A percentile compares a stretch with the other conserved stretches of the same genome.
These are phyloP conservation scores for Turnera subulata DNA, from an alignment of 345 rosid genomes.

Conservation along the genomic window DNA sequence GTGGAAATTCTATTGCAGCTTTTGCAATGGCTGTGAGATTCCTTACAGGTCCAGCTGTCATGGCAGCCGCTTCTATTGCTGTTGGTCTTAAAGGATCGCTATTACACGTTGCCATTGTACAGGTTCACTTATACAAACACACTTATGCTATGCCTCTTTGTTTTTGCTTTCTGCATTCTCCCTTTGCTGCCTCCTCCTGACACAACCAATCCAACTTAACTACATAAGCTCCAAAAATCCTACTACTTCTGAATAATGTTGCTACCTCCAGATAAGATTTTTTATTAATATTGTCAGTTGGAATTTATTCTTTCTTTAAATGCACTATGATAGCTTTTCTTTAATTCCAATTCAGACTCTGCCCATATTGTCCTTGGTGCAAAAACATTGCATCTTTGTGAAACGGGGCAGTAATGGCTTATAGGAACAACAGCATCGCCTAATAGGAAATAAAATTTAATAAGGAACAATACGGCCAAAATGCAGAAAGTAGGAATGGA, in stretches of 20 bases:
- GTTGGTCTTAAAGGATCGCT: conserved; percentile 86
- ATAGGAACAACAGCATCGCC: too few species aligned
- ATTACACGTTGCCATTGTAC: conserved; percentile 90
- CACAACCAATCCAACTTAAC: conserved; percentile 33
- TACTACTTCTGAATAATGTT: background rate
- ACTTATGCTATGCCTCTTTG: background rate
- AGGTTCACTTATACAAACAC: conserved; percentile 50
- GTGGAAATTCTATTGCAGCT: conserved; percentile 89
- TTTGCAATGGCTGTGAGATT: conserved; percentile 95
- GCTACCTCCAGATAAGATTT: conserved; percentile 23
- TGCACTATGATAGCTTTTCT: too few species aligned
- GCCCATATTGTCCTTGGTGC: too few species aligned
- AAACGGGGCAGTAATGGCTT: too few species aligned
- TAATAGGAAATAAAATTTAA: too few species aligned
- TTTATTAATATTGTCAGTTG: conserved; percentile 11
- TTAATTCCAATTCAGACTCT: too few species aligned
- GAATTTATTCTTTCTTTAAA: too few species aligned
- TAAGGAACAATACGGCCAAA: too few species aligned
- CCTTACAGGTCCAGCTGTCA: conserved; percentile 95
- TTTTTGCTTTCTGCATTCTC: background rate
- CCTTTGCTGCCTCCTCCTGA: conserved; percentile 24
- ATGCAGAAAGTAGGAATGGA: too few species aligned
- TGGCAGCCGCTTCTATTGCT: conserved; percentile 91
- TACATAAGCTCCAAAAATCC: conserved; percentile 11
- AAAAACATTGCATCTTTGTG: too few species aligned